Conservation (phyloP, 1,139 yeast species). For the Martiniozyma asiatica region DNA sequence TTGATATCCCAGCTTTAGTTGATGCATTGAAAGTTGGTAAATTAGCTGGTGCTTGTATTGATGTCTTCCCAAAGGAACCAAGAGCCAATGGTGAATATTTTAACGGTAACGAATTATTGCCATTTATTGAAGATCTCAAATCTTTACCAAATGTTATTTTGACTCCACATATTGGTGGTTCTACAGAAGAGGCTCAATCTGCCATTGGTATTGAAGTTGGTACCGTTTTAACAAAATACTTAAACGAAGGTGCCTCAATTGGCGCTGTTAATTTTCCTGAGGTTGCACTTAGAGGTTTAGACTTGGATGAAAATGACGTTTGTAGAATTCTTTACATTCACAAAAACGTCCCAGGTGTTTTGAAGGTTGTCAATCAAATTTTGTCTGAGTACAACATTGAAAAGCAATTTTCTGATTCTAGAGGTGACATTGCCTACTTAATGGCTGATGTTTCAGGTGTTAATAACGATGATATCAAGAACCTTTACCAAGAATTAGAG, state of each 20-base stretch:
- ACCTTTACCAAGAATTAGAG: constrained; percentile 75
- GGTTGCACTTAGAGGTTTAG: constrained; percentile 80
- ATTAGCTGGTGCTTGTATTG: constrained; percentile 95
- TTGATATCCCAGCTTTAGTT: constrained; percentile 87
- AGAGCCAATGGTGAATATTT: constrained; percentile 91
- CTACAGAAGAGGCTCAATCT: constrained; percentile 97
- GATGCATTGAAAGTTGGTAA: constrained; percentile 88
- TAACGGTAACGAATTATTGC: constrained; percentile 49
- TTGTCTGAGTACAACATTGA: constrained; percentile 92
- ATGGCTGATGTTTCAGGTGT: constrained; percentile 97
- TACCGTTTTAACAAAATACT: constrained; percentile 73
- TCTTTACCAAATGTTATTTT: constrained; percentile 79
- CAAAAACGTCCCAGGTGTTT: constrained; percentile 97
- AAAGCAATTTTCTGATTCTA: constrained; percentile 93
- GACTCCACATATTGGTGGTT: constrained; percentile 98
- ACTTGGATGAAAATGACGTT: constrained; percentile 74
- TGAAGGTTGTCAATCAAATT: constrained; percentile 93
- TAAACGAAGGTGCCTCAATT: constrained; percentile 90
- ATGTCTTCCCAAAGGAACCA: constrained; percentile 96
- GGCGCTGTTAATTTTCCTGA: constrained; percentile 99
- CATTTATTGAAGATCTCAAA: constrained; percentile 76
- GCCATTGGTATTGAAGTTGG: constrained; percentile 97
- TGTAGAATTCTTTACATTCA: constrained; percentile 95
- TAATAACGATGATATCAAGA: constrained; percentile 67
- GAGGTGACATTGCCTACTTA: constrained; percentile 91